Percentiles rank a stretch among this genome's conserved stretches.
These are phyloP conservation scores for Thermothielavioides terrestris DNA, from an alignment of 495 filamentous ascomycete species.

Conservation along the genomic window DNA sequence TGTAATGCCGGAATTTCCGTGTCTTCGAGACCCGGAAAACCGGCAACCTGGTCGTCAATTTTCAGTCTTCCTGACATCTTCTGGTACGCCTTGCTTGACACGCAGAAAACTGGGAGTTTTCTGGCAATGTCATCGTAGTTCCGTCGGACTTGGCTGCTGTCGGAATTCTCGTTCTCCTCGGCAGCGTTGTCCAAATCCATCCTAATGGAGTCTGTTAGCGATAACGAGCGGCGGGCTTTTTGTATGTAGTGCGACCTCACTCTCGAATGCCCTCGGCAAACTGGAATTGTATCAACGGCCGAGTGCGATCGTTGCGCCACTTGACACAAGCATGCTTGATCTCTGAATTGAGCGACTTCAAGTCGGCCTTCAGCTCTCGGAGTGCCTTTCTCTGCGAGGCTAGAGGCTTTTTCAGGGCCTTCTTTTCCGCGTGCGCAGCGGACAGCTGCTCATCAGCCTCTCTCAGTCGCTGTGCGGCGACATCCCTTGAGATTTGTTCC, in stretches of 20 bases:
- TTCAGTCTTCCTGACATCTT: conserved; percentile 48
- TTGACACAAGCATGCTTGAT: conserved; percentile 38
- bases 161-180: conserved; percentile 8
- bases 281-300: conserved; percentile 44
- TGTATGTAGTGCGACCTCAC: conserved; percentile 11
- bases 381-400: neutral
- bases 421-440: conserved; percentile 12
- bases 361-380: conserved; percentile 14
- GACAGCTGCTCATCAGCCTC: conserved; percentile 5
- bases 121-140: conserved; percentile 49
- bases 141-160: conserved; percentile 33
- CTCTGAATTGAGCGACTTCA: conserved; percentile 26
- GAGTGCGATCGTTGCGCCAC: conserved; percentile 46
- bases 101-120: conserved; percentile 53
- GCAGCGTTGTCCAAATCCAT: conserved; percentile 15
- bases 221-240: neutral
- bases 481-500: neutral
- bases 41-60: conserved; percentile 13
- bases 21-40: conserved; percentile 14
- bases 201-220: conserved; percentile 16
- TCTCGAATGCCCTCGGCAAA: conserved; percentile 50
- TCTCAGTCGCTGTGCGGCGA: neutral
- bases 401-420: conserved; percentile 27
- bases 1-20: conserved; percentile 50
- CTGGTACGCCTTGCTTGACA: conserved; percentile 50